phyloP scores from a whole-genome alignment of 164 flowering plant genomes.

The Berberis vulgaris region DNA sequence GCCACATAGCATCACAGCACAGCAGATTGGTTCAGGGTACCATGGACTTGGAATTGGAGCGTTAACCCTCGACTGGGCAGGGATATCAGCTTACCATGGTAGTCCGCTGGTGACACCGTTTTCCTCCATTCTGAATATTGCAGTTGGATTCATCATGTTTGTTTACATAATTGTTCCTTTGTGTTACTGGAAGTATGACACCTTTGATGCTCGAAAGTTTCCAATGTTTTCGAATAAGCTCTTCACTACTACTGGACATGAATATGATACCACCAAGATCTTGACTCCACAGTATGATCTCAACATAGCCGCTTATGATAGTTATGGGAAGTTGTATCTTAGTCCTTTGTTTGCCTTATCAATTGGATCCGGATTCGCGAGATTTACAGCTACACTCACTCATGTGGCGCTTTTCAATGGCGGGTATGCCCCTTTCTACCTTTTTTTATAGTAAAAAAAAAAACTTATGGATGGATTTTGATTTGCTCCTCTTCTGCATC shows the following conservation, averaged over 20 bases:
- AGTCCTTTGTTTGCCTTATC: conserved; percentile 89
- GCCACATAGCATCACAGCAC: conserved; percentile 84
- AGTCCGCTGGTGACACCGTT: conserved; percentile 87
- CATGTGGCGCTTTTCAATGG: conserved; percentile 90
- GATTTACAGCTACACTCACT: conserved; percentile 78
- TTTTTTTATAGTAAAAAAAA: no score
- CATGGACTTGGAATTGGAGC: conserved; percentile 93
- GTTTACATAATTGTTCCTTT: conserved; percentile 79
- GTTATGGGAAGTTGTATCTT: conserved; percentile 77
- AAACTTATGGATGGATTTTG: no score
- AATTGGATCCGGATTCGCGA: conserved; percentile 85
- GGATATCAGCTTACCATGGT: conserved; percentile 94
- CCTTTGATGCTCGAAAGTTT: conserved; percentile 74
- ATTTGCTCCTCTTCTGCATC: no score
- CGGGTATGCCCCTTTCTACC: conserved; percentile 28
- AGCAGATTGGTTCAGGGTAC: conserved; percentile 87
- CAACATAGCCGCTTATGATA: conserved; percentile 55
- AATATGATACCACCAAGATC: conserved; percentile 68
- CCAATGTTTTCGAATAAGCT: conserved; percentile 84
- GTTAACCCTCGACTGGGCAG: conserved; percentile 90
- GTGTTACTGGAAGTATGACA: conserved; percentile 84
- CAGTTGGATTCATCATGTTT: conserved; percentile 62
- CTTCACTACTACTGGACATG: conserved; percentile 56
- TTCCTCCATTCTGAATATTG: conserved; percentile 63
- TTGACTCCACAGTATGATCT: conserved; percentile 78